These are phyloP conservation scores for Fusarium vanettenii DNA, from an alignment of 2,329 filamentous ascomycete genomes.

Conservation along the genomic window DNA sequence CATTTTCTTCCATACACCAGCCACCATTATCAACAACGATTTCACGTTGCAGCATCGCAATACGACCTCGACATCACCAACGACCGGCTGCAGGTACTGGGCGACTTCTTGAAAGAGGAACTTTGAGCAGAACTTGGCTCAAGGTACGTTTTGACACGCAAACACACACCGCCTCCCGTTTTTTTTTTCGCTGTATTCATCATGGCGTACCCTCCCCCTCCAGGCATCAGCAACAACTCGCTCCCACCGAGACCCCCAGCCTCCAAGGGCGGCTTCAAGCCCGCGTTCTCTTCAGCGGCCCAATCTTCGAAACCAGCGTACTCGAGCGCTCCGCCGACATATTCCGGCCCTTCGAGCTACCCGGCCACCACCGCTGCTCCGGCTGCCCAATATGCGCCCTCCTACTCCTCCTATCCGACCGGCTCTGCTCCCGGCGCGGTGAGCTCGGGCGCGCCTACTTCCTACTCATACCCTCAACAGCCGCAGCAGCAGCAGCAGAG, in stretches of 20 bases:
- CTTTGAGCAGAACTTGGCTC: slow-evolving; percentile 57
- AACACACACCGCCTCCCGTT: slow-evolving; percentile 38
- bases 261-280: slow-evolving; percentile 59
- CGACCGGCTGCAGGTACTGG: slow-evolving; percentile 8
- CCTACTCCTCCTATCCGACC: slow-evolving; percentile 53
- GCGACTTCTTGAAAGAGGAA: slow-evolving; percentile 30
- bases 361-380: slow-evolving; percentile 49
- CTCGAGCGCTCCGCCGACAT: slow-evolving; percentile 43
- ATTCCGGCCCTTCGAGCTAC: slow-evolving; percentile 48
- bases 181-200: slow-evolving; percentile 63
- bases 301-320: slow-evolving; percentile 53
- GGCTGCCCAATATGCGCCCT: slow-evolving; percentile 57
- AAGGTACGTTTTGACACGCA: slow-evolving; percentile 61
- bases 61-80: not conserved
- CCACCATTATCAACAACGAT: slow-evolving; percentile 9
- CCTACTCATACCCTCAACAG: slow-evolving; percentile 43
- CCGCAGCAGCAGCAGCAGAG: slow-evolving; percentile 29
- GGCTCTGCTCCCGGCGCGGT: slow-evolving; percentile 37
- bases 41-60: slow-evolving; percentile 10
- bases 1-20: slow-evolving; percentile 30
- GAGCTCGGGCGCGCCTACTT: slow-evolving; percentile 39
- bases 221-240: slow-evolving; percentile 67
- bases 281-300: slow-evolving; percentile 61
- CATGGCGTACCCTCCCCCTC: slow-evolving; percentile 90
- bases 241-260: slow-evolving; percentile 84